phyloP scores from a whole-genome alignment of 2,329 filamentous ascomycete species.

The Hypoxylon sp. region DNA sequence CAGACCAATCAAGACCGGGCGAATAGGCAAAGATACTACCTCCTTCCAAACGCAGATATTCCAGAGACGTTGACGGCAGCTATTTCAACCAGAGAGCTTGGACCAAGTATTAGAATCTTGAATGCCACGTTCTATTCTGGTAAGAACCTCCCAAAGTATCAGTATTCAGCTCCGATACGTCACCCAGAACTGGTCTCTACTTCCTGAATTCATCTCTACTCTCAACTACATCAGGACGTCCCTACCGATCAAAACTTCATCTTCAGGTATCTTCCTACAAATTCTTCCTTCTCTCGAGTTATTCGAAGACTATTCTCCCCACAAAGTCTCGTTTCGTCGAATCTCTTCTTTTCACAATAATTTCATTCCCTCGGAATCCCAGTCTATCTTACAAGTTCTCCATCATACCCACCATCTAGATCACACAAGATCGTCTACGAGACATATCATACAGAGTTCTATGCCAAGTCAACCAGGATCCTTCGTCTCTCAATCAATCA shows the following conservation, averaged over 20 bases:
- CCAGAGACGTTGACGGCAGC: neutral
- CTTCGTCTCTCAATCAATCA: neutral
- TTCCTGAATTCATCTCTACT: neutral
- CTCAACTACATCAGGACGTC: neutral
- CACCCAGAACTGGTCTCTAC: neutral
- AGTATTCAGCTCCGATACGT: neutral
- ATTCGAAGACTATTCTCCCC: too few species aligned
- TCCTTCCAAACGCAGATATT: neutral
- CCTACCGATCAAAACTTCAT: neutral
- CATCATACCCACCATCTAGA: too few species aligned
- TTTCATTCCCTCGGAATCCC: too few species aligned
- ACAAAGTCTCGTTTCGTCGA: too few species aligned
- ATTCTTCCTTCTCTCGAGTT: neutral
- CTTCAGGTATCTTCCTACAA: neutral
- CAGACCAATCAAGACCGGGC: neutral
- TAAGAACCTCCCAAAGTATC: neutral
- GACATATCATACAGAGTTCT: neutral
- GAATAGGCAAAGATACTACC: neutral
- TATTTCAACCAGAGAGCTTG: neutral
- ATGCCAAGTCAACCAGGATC: neutral
- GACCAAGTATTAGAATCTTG: neutral
- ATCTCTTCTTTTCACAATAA: too few species aligned
- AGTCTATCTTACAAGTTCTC: too few species aligned
- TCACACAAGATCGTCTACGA: neutral
- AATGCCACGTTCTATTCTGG: neutral